These are phyloP conservation scores for Mortierella sp. DNA, from an alignment of 371 early-diverging fungal species.

Conservation along the genomic window DNA sequence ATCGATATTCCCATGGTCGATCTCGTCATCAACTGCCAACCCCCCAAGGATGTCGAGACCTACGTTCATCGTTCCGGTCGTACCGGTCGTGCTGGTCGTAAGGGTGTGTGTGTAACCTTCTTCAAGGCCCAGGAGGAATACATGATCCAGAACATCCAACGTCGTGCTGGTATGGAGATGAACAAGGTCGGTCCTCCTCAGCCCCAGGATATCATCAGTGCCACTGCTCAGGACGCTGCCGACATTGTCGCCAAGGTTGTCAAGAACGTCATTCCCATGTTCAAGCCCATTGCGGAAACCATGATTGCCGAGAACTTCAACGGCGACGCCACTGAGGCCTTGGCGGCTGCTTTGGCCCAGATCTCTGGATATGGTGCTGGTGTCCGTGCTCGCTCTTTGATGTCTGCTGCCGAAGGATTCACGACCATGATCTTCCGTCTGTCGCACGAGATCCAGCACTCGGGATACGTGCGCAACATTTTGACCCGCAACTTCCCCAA, in stretches of 20 bases:
- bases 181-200: constrained; percentile 87
- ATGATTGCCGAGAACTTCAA: constrained; percentile 67
- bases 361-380: constrained; percentile 88
- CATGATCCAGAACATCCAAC: constrained; percentile 77
- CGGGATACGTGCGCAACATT: constrained; percentile 85
- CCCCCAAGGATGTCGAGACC: constrained; percentile 93
- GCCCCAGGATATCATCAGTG: constrained; percentile 87
- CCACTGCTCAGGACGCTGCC: constrained; percentile 82
- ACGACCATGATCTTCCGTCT: constrained; percentile 80
- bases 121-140: constrained; percentile 88
- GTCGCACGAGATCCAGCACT: constrained; percentile 72
- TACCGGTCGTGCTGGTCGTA: constrained; percentile 96
- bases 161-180: constrained; percentile 84
- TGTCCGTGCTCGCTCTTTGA: constrained; percentile 80
- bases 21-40: constrained; percentile 97
- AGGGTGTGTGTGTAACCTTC: constrained; percentile 93
- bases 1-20: constrained; percentile 98
- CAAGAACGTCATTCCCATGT: constrained; percentile 79
- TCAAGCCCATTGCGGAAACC: constrained; percentile 75
- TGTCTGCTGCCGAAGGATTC: constrained; percentile 84
- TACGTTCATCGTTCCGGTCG: constrained; percentile 98
- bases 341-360: constrained; percentile 86
- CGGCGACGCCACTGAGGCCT: constrained; percentile 75
- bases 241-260: constrained; percentile 77
- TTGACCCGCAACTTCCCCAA: constrained; percentile 78